phyloP scores from a whole-genome alignment of 2,329 filamentous ascomycete species.

The Aureobasidium sp. region DNA sequence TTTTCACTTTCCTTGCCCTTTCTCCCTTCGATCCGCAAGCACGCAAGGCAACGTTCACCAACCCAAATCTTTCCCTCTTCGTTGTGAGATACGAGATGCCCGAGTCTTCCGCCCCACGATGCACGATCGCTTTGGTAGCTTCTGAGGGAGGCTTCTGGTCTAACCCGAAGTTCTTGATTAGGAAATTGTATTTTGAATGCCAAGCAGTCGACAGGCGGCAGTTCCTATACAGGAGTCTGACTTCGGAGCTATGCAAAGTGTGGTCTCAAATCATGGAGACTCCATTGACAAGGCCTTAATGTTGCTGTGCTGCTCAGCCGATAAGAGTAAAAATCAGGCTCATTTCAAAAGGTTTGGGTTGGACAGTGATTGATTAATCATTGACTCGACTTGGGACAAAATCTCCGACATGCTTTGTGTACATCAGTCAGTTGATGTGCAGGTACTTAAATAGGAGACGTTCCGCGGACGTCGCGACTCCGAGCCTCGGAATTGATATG shows the following conservation, averaged over 20 bases:
- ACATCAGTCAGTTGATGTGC: not conserved
- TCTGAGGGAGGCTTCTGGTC: not conserved
- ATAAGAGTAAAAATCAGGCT: not conserved
- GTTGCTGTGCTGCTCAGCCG: not conserved
- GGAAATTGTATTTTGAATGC: not conserved
- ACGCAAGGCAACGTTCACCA: not conserved
- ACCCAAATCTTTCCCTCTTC: too few relatives aligned
- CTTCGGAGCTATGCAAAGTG: not conserved
- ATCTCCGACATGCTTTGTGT: not conserved
- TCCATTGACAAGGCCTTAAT: not conserved
- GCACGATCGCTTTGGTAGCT: not conserved
- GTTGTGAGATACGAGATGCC: not conserved
- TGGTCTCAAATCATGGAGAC: not conserved
- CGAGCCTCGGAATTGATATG: not conserved
- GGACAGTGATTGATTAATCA: not conserved
- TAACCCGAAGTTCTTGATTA: conserved; percentile 3
- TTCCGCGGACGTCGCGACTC: too few relatives aligned
- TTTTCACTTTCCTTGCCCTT: not conserved
- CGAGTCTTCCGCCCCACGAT: not conserved
- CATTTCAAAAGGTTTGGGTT: not conserved
- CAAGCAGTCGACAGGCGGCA: not conserved
- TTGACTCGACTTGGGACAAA: not conserved
- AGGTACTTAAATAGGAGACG: not conserved
- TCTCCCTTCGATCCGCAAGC: not conserved
- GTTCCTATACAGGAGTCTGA: not conserved